A percentile compares a stretch with the other conserved stretches of the same genome.
Evolutionary conservation across 169 alveolate species (phyloP).

Genomic region (Cryptosporidium tyzzeri): DNA sequence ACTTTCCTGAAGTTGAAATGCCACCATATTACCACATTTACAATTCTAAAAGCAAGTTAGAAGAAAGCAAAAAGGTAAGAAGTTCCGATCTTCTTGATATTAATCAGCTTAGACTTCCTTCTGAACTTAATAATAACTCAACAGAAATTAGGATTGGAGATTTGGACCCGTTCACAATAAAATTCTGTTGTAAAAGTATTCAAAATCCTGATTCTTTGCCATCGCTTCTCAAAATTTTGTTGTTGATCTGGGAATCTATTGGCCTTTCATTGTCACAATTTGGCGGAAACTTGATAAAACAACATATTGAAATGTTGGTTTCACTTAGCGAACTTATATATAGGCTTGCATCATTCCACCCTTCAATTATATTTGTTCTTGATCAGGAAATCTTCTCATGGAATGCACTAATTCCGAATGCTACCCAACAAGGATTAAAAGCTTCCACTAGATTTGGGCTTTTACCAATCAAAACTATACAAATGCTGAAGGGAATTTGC

Average conservation of each 20-base stretch:
- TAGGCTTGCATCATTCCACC: constrained; percentile 51
- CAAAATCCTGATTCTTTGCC: constrained; percentile 36
- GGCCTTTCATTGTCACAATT: constrained; percentile 35
- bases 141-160: constrained; percentile 40
- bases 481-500: constrained; percentile 35
- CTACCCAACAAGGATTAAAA: constrained; percentile 2
- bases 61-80: background rate
- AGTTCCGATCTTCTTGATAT: constrained; percentile 5
- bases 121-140: constrained; percentile 26
- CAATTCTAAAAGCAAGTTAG: background rate
- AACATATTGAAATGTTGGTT: constrained; percentile 29
- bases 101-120: constrained; percentile 29
- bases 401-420: constrained; percentile 40
- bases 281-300: background rate
- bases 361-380: constrained; percentile 35
- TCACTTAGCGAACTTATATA: constrained; percentile 49
- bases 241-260: constrained; percentile 64
- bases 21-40: constrained; percentile 63
- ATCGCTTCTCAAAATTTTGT: constrained; percentile 35
- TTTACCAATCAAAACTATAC: constrained; percentile 36
- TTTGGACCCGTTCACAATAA: constrained; percentile 48
- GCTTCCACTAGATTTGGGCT: constrained; percentile 35
- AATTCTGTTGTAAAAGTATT: constrained; percentile 31
- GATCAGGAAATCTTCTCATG: constrained; percentile 39
- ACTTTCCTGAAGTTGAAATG: constrained; percentile 54